Evolutionary conservation across 192 early-diverging fungal species (phyloP).

Genomic region (Backusella circina): DNA sequence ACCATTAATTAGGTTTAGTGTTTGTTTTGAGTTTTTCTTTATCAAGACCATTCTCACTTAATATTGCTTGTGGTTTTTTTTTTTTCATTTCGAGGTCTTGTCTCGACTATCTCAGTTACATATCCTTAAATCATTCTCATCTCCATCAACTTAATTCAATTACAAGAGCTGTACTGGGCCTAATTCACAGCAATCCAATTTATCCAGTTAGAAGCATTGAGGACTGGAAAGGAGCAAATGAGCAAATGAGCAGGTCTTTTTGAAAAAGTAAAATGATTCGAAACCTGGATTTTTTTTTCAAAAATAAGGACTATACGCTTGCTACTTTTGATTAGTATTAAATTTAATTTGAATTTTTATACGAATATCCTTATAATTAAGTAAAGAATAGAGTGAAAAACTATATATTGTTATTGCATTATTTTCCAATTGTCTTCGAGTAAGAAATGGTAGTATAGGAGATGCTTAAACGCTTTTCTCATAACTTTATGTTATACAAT

Average conservation of each 20-base stretch:
- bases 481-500: neutral
- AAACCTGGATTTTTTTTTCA: neutral
- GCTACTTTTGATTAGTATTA: neutral
- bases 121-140: neutral
- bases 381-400: neutral
- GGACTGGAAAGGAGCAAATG: neutral
- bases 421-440: neutral
- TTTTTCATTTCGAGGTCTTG: neutral
- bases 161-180: no score
- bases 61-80: neutral
- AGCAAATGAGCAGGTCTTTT: neutral
- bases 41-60: neutral
- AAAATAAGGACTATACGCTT: neutral
- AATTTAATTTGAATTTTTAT: neutral
- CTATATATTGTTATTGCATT: neutral
- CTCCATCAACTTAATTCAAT: neutral
- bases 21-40: neutral
- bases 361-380: neutral
- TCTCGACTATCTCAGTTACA: no score
- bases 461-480: neutral
- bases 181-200: neutral
- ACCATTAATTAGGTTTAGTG: neutral
- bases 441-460: neutral
- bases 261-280: neutral
- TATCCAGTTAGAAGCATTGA: neutral